These are phyloP conservation scores for Fusarium caatingaense DNA, from an alignment of 2,329 filamentous ascomycete genomes.

Conservation along the genomic window DNA sequence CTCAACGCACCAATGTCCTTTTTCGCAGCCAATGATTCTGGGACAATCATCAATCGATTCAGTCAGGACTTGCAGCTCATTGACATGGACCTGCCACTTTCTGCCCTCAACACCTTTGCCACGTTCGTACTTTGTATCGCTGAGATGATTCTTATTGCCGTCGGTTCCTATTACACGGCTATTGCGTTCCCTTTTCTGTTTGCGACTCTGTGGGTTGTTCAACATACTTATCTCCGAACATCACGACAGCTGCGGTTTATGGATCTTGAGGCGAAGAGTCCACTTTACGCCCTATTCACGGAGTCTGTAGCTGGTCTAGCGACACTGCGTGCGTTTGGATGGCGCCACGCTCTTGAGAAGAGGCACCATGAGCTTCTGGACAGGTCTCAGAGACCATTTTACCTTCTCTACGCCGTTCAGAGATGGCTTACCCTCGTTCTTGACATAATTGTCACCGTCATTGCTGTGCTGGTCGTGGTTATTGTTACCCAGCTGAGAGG, in stretches of 20 bases:
- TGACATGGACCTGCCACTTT: conserved; percentile 51
- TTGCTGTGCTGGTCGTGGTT: conserved; percentile 37
- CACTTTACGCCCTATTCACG: conserved; percentile 62
- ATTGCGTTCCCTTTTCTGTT: conserved; percentile 30
- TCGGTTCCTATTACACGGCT: conserved; percentile 34
- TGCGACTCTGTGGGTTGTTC: conserved; percentile 27
- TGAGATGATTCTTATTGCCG: conserved; percentile 36
- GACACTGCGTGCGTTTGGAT: conserved; percentile 63
- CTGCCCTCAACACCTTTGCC: conserved; percentile 41
- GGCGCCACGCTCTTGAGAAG: conserved; percentile 53
- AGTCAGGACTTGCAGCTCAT: conserved; percentile 55
- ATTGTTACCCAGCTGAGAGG: conserved; percentile 35
- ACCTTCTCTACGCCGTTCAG: conserved; percentile 52
- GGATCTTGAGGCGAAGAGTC: conserved; percentile 62
- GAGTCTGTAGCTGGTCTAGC: conserved; percentile 60
- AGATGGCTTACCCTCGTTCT: conserved; percentile 44
- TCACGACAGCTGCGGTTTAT: conserved; percentile 64
- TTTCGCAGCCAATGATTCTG: conserved; percentile 50
- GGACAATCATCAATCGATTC: conserved; percentile 53
- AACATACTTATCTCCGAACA: conserved; percentile 56
- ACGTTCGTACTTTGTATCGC: conserved; percentile 38
- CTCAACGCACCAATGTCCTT: conserved; percentile 51
- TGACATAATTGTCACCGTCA: conserved; percentile 36
- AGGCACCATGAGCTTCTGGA: conserved; percentile 53
- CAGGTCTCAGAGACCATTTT: conserved; percentile 59